Base-by-base conservation (phyloP, 2,329 filamentous ascomycete species). In the Colletotrichum aenigma region DNA sequence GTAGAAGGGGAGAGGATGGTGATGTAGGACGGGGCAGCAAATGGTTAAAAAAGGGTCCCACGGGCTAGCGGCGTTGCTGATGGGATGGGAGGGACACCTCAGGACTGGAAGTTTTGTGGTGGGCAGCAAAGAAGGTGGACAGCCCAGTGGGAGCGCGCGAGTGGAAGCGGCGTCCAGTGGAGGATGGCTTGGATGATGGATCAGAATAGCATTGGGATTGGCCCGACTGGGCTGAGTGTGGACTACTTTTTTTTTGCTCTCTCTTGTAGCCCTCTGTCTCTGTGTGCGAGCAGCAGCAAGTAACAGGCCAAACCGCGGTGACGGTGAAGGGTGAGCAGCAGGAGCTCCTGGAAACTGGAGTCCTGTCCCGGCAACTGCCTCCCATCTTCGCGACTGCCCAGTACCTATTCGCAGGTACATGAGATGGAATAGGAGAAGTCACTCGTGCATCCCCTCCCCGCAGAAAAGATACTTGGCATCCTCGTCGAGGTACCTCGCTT, bases 31-130 rank as follows among this genome's bases (percentile, higher is more conserved):
- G 74, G 74, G 74, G 70, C 74, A 76, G 74, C 65, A 74, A 76
- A 65, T 74, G 74, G 74, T 76, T 76, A 76, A 76, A 76, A 76
- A 76, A 76, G 74, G 74, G 74, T 74, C 74, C 64, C 73, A n/a
- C 65, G 70, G 74, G 58, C 48, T 65, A 38, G 70, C 64, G 68
- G 70, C 65, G 32, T 65, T 76, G 60, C 56, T 72, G 60, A 28
- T 71, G 55, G 58, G 69, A 64, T 67, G 64, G 65, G 30, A 60
- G 48, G 26, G 58, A 21, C 30, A 52, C 43, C 43, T 62, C 64
- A 66, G 71, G 26, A 62, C 38, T 66, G 55, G 67, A 64, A 32
- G 55, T 36, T 69, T 58, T 65, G 58, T 52, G 43, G 43, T 52
- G 43, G 43, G 43, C 43, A 52, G 43, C 10, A 52, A 52, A 52